These are phyloP conservation scores for Metrosideros polymorpha DNA, from an alignment of 441 rosid genomes.

Conservation along the genomic window DNA sequence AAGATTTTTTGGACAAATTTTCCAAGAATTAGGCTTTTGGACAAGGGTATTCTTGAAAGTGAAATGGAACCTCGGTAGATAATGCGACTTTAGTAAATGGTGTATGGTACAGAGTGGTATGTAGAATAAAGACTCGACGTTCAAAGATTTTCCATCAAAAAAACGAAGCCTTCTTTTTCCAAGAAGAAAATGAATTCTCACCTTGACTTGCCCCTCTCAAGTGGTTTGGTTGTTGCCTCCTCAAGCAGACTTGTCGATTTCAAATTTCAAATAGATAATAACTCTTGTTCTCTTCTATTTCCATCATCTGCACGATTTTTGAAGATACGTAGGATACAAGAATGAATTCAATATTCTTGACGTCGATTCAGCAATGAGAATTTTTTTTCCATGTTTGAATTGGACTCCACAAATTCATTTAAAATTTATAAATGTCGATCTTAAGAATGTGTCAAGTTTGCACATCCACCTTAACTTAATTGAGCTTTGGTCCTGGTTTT, in stretches of 20 bases:
- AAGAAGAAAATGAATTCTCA: background rate
- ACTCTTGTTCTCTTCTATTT: background rate
- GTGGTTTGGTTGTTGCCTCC: background rate
- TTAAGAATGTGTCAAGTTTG: background rate
- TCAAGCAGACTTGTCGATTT: background rate
- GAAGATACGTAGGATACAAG: background rate
- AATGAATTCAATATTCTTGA: background rate
- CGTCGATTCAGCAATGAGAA: background rate
- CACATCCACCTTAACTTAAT: background rate
- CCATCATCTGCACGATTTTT: background rate
- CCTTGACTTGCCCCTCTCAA: background rate
- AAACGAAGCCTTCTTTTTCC: background rate
- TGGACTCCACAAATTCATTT: background rate
- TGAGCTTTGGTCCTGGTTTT: background rate
- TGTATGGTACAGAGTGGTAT: no score
- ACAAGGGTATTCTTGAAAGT: no score
- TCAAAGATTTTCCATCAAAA: background rate
- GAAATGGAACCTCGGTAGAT: no score
- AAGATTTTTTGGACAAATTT: no score
- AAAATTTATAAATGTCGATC: background rate
- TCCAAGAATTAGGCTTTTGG: no score
- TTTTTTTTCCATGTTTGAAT: background rate
- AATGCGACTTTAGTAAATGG: no score
- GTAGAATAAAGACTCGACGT: background rate
- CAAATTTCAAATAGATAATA: background rate